Evolutionary conservation across 1,139 yeast species (phyloP).

Genomic region (Hansenula sp.): DNA sequence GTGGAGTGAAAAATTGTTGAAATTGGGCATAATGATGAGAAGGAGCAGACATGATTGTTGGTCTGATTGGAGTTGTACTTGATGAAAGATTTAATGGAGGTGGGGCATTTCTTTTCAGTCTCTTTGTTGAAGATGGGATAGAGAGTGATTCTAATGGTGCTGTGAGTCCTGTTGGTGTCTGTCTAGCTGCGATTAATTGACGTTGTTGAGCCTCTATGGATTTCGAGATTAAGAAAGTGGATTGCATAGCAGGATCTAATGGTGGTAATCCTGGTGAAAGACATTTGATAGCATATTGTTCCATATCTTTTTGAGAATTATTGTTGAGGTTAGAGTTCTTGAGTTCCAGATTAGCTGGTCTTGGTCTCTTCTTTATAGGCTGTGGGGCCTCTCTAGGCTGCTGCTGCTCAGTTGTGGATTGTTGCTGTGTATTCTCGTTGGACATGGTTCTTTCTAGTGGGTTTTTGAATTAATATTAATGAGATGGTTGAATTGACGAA

Average conservation of each 20-base stretch:
- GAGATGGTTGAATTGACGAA: not conserved
- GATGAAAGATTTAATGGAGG: constrained; percentile 34
- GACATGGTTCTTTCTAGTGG: not conserved
- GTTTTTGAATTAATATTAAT: too few relatives aligned
- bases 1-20: constrained; percentile 11
- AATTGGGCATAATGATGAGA: constrained; percentile 29
- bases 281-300: constrained; percentile 23
- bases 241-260: constrained; percentile 41
- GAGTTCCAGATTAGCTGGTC: constrained; percentile 23
- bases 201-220: constrained; percentile 46
- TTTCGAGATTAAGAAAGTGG: constrained; percentile 41
- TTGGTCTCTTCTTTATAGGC: constrained; percentile 21
- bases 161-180: constrained; percentile 18
- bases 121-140: constrained; percentile 29
- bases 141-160: constrained; percentile 23
- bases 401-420: too few relatives aligned
- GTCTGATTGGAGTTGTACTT: constrained; percentile 17
- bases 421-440: not conserved
- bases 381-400: constrained; percentile 1
- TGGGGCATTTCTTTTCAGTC: constrained; percentile 44
- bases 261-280: constrained; percentile 44
- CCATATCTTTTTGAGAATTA: constrained; percentile 17
- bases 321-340: constrained; percentile 10
- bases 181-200: constrained; percentile 40
- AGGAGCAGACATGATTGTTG: constrained; percentile 46